Conservation (phyloP, 2,329 filamentous ascomycete genomes). For the Cryoendolithus antarcticus region DNA sequence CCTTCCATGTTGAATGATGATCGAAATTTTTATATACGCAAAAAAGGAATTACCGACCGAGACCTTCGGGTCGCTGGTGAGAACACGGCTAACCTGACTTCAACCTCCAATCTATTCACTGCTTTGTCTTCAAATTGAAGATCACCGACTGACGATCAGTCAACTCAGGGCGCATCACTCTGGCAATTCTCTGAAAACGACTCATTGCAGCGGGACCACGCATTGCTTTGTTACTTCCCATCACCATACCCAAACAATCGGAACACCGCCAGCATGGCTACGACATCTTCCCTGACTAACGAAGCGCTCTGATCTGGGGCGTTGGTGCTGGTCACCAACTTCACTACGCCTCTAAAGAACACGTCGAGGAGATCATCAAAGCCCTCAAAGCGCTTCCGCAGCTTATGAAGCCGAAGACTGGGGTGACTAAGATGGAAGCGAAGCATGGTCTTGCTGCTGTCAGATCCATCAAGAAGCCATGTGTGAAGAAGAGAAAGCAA, state of each 20-base stretch:
- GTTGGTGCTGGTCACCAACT: background rate
- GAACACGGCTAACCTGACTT: conserved; percentile 38
- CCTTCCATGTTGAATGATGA: conserved; percentile 11
- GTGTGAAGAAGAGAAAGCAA: conserved; percentile 1
- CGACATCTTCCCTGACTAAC: background rate
- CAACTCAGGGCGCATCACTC: too few species aligned
- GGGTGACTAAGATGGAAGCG: conserved; percentile 1
- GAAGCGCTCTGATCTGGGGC: background rate
- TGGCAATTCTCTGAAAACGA: too few species aligned
- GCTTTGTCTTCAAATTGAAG: too few species aligned
- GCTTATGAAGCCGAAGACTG: background rate
- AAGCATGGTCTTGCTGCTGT: conserved; percentile 8
- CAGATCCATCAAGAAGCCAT: conserved; percentile 2
- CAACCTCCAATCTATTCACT: background rate
- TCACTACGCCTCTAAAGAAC: background rate
- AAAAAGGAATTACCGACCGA: conserved; percentile 84
- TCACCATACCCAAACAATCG: conserved; percentile 8
- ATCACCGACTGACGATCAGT: too few species aligned
- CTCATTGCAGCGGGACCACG: conserved; percentile 12
- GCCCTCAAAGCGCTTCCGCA: conserved; percentile 2
- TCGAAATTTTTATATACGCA: conserved; percentile 63
- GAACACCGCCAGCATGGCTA: background rate
- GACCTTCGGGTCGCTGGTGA: conserved; percentile 57
- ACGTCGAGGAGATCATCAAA: background rate
- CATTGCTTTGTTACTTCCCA: conserved; percentile 16